Evolutionary conservation across 1,284 basidiomycete species (phyloP), one percentile per base, ranked within the genome.

Genomic region (Phellinidium pouzarii): DNA sequence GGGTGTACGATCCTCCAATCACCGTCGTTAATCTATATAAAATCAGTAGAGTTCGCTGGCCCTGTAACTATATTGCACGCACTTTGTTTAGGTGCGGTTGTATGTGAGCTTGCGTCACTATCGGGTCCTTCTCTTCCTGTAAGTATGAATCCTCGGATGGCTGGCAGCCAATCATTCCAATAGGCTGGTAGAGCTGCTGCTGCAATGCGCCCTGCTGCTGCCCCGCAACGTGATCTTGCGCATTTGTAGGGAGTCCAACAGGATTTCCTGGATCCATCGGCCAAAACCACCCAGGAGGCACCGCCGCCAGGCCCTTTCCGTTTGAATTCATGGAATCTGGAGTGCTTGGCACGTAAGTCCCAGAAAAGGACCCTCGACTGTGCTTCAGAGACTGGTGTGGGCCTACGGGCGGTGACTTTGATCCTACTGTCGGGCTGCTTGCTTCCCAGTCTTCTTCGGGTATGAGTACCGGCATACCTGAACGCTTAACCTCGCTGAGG

Each of bases 371-470:
- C n/a, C 17, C 25, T 22, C 46, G 46, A n/a, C 45, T 11, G 41
- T 54, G 50, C 25, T 42, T 48, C 11, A 50, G 53, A 23, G 50
- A 44, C 29, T 17, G 25, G 25, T 25, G 37, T n/a, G 44, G 68
- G 4, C 50, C 60, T 19, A 62, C 63, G 19, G 63, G 65, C 17
- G 53, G 55, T 17, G 57, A 60, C 52, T 58, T 52, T 48, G 52
- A 61, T 38, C 50, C 48, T 45, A 42, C 52, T 20, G 52, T 50
- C 9, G 51, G 53, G 71, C 73, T 44, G 73, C 70, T 69, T 20
- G 63, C 76, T 25, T 85, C 84, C 86, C 87, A 89, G 52, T 84
- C 80, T 7, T 78, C 73, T 62, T 89, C 87, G 7, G 75, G 68
- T 46, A 87, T 69, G 6, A 89, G 72, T 45, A 81, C 68, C 3